These are phyloP conservation scores for Termitomyces sp. DNA, from an alignment of 768 basidiomycete genomes.

Conservation along the genomic window DNA sequence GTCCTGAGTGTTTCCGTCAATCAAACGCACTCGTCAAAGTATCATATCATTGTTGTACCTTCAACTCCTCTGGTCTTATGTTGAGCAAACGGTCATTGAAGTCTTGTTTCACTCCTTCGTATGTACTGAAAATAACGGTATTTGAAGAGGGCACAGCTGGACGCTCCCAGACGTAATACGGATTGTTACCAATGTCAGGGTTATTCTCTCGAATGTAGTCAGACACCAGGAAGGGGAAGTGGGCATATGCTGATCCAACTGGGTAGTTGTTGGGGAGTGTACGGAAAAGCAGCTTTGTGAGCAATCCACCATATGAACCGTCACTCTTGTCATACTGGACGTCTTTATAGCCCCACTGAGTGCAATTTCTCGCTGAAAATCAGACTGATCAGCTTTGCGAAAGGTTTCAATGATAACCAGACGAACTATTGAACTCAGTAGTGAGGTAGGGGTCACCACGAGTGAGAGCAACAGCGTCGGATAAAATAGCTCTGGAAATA, in stretches of 20 bases:
- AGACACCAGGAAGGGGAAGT: slow-evolving; percentile 80
- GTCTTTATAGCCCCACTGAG: slow-evolving; percentile 76
- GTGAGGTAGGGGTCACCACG: slow-evolving; percentile 82
- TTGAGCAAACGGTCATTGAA: slow-evolving; percentile 27
- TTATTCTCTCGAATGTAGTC: slow-evolving; percentile 34
- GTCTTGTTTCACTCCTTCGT: slow-evolving; percentile 29
- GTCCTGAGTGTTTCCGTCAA: background rate
- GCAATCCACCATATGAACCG: slow-evolving; percentile 72
- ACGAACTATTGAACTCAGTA: slow-evolving; percentile 69
- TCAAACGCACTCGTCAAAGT: background rate
- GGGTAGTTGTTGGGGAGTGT: slow-evolving; percentile 69
- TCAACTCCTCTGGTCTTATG: slow-evolving; percentile 20
- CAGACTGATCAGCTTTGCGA: background rate
- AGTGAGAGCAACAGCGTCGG: slow-evolving; percentile 70
- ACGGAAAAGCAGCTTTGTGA: slow-evolving; percentile 68
- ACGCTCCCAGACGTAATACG: slow-evolving; percentile 54
- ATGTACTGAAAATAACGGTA: slow-evolving; percentile 24
- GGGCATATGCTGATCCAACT: slow-evolving; percentile 59
- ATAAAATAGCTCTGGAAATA: slow-evolving; percentile 78
- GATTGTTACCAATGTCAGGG: slow-evolving; percentile 22
- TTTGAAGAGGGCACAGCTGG: slow-evolving; percentile 28
- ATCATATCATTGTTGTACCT: slow-evolving; percentile 9
- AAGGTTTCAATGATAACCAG: background rate
- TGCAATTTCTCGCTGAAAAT: slow-evolving; percentile 59
- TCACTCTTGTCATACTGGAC: slow-evolving; percentile 58